Conservation (phyloP, 768 basidiomycete genomes). For the Boletus pseudopeckii region DNA sequence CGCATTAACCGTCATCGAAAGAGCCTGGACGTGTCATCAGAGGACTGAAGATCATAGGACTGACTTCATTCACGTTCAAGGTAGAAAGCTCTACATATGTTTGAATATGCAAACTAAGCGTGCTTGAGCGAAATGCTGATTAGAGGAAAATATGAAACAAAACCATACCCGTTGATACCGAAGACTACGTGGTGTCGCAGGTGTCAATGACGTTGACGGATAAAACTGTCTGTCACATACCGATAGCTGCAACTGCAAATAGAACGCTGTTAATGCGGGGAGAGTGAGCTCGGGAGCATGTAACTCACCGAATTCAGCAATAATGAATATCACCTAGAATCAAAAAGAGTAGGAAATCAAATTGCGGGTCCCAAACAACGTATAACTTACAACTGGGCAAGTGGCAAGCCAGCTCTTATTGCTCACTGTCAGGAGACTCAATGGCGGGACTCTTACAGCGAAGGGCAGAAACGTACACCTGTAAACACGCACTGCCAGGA, state of each 20-base stretch:
- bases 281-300: not conserved
- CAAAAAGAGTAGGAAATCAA: not conserved
- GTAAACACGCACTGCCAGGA: slow-evolving; percentile 50
- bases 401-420: slow-evolving; percentile 41
- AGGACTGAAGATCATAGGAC: not conserved
- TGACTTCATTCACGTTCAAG: slow-evolving; percentile 37
- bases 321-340: slow-evolving; percentile 29
- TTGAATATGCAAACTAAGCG: slow-evolving; percentile 34
- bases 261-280: slow-evolving; percentile 1
- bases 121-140: slow-evolving; percentile 3
- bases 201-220: slow-evolving; percentile 1
- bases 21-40: slow-evolving; percentile 14
- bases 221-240: slow-evolving; percentile 22
- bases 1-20: slow-evolving; percentile 52
- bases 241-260: slow-evolving; percentile 27
- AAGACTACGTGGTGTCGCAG: slow-evolving; percentile 29
- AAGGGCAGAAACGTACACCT: slow-evolving; percentile 34
- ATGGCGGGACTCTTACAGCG: not conserved
- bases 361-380: not conserved
- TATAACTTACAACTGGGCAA: slow-evolving; percentile 25
- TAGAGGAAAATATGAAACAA: not conserved
- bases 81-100: slow-evolving; percentile 42
- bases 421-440: slow-evolving; percentile 39
- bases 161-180: slow-evolving; percentile 34
- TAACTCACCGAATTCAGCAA: slow-evolving; percentile 37